Percentiles rank a stretch among this genome's conserved stretches.
phyloP scores from a whole-genome alignment of 306 rosid genomes.

The Casuarina glauca region DNA sequence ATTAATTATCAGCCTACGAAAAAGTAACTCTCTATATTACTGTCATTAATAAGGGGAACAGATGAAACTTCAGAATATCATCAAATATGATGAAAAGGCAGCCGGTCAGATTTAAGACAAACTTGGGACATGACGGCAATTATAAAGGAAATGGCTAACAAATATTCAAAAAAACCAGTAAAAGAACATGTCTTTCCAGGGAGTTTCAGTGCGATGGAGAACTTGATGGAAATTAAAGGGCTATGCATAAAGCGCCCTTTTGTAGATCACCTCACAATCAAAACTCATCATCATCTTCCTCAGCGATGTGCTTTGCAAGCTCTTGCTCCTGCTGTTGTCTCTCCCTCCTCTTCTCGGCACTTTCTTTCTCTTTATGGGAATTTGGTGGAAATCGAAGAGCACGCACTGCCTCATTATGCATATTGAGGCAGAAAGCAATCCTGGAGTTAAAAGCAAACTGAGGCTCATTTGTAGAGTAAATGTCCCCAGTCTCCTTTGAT shows the following conservation, averaged over 20 bases:
- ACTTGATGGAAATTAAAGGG: conserved; percentile 6
- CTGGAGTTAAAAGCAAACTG: conserved; percentile 93
- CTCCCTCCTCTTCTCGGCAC: conserved; percentile 68
- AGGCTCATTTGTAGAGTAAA: conserved; percentile 92
- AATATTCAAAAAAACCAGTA: conserved; percentile 4
- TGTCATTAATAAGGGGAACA: background rate
- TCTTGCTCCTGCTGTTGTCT: conserved; percentile 68
- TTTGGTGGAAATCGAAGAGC: conserved; percentile 70
- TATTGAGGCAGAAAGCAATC: conserved; percentile 92
- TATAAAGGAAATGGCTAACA: background rate
- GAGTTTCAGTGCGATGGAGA: conserved; percentile 3
- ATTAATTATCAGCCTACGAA: background rate
- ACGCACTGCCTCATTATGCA: conserved; percentile 96
- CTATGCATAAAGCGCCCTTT: conserved; percentile 4
- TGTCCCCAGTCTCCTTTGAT: conserved; percentile 98
- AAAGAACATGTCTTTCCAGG: conserved; percentile 12
- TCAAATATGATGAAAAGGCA: conserved; percentile 1
- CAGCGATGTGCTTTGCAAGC: conserved; percentile 62
- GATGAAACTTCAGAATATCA: conserved; percentile 13
- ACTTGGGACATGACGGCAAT: conserved; percentile 1
- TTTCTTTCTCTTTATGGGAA: conserved; percentile 61
- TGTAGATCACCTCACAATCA: conserved; percentile 29
- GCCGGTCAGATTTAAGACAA: background rate
- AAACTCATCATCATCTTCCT: conserved; percentile 64
- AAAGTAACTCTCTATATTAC: background rate